Evolutionary conservation across 371 early-diverging fungal genomes (phyloP), one percentile per base, ranked within the genome.

Genomic region (Actinomortierella wolfii): DNA sequence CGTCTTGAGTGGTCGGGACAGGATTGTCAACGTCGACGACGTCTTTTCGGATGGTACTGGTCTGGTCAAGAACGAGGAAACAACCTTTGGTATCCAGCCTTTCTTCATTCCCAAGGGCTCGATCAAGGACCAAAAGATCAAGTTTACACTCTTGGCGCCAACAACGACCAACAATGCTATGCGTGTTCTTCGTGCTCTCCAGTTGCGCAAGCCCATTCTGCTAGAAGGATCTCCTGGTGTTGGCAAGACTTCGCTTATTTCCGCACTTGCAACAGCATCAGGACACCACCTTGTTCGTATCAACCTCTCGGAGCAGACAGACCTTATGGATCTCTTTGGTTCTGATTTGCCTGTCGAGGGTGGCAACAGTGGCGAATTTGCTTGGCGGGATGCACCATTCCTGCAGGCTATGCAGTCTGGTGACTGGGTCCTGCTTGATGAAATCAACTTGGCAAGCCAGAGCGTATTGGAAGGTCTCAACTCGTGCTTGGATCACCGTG

Each of bases 391-490:
- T 70, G 98, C 99, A 17, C 96, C 97, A 5, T 98, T 99, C 71
- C 80, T 99, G 61, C 86, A 88, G 59, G 99, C 97, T 8, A 94
- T 99, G 92, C 86, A 95, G 78, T 83, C 84, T 4, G 99, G 99
- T 11, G 91, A 94, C 76, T 99, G 98, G 98, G 97, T 99, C 3
- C 80, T 99, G 50, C 79, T 99, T 17, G 99, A 99, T 79, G 99
- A 99, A 76, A 87, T 99, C 61, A 99, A 99, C 78, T 81, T 99
- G 68, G 99, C 99, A 7, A 94, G 97, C 14, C 99, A 99, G 79
- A 94, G 95, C 67, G 99, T 99, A 2, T 85, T 99, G 34, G 99
- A 99, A 86, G 99, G 99, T 64, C 83, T 99, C 61, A 99, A 99
- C 78, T 94, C 98, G 8, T 95, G 98, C 69, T 80, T 99, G 40